Evolutionary conservation across 345 rosid species (phyloP).

Genomic region (Citrus unshiu): DNA sequence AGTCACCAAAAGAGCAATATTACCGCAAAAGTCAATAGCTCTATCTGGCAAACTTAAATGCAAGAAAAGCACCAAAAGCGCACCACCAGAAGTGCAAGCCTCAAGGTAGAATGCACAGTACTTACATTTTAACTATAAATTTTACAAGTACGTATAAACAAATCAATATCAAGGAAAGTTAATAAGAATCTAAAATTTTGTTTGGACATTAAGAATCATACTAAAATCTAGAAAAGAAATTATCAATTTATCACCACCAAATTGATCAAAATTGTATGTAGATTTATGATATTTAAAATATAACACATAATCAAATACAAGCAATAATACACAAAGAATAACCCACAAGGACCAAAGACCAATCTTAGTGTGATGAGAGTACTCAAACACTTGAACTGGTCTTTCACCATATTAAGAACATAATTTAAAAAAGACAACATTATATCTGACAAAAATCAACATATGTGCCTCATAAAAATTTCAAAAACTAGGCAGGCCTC

Average conservation of each 20-base stretch:
- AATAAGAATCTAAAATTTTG: background rate
- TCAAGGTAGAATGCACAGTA: background rate
- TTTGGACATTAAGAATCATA: background rate
- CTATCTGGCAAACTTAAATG: background rate
- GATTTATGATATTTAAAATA: background rate
- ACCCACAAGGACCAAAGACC: background rate
- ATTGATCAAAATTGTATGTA: background rate
- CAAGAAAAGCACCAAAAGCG: background rate
- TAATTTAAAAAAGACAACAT: background rate
- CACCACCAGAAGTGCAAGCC: background rate
- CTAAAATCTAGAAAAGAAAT: background rate
- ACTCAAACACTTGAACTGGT: background rate
- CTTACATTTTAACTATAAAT: background rate
- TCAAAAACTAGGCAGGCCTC: background rate
- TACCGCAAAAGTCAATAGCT: background rate
- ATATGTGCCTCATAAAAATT: background rate
- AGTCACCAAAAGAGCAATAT: background rate
- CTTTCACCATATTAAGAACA: conserved; percentile 10
- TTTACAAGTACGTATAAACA: background rate
- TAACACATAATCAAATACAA: background rate
- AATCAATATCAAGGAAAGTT: background rate
- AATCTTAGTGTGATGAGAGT: background rate
- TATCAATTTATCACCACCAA: background rate
- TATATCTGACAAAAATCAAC: background rate
- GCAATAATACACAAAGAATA: background rate